phyloP scores from a whole-genome alignment of 2,329 filamentous ascomycete species.

The Fusarium agapanthi region DNA sequence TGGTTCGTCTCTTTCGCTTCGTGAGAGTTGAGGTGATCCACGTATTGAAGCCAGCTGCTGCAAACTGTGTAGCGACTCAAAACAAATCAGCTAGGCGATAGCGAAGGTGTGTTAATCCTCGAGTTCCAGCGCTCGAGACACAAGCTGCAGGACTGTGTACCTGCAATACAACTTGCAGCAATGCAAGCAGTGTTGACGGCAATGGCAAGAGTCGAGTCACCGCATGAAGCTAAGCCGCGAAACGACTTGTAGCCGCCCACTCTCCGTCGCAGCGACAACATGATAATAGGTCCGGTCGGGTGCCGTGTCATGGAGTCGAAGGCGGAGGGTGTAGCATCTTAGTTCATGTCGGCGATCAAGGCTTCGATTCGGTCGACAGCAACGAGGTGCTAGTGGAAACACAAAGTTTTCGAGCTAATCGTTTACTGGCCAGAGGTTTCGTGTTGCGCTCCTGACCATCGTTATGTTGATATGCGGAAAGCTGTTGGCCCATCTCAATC shows the following conservation, averaged over 20 bases:
- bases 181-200: not conserved
- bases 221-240: not conserved
- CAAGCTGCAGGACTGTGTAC: rapidly evolving
- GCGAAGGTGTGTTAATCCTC: rapidly evolving
- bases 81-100: not conserved
- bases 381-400: not conserved
- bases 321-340: not conserved
- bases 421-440: not conserved
- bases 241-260: not conserved
- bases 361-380: not conserved
- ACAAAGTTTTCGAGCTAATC: not conserved
- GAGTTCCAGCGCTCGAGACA: rapidly evolving
- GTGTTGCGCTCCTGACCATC: not conserved
- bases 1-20: not conserved
- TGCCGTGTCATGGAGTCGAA: not conserved
- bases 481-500: not conserved
- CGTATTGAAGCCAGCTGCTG: not conserved
- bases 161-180: not conserved
- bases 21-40: not conserved
- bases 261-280: not conserved
- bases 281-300: not conserved
- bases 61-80: not conserved
- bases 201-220: not conserved
- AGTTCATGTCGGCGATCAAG: too few relatives aligned
- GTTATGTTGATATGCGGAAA: not conserved